A percentile compares a stretch with the other conserved stretches of the same genome.
These are phyloP conservation scores for Drosera capensis DNA, from an alignment of 148 eudicot species.

Conservation along the genomic window DNA sequence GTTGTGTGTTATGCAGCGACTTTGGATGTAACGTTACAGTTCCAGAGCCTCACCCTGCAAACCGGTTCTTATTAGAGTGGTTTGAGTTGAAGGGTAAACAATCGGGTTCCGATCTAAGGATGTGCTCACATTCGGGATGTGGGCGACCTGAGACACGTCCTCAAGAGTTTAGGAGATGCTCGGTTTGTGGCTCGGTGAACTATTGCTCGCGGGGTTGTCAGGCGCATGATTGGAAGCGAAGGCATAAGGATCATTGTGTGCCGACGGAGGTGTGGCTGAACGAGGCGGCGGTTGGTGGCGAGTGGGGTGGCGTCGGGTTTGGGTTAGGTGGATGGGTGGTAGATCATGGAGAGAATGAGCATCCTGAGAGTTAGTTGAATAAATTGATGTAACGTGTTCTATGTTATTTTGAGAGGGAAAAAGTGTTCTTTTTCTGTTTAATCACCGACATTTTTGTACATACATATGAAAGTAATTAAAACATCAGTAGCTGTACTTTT, in stretches of 20 bases:
- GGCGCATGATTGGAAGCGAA: conserved; percentile 47
- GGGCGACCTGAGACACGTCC: conserved; percentile 57
- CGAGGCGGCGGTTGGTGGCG: conserved; percentile 3
- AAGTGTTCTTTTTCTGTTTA: too few relatives aligned
- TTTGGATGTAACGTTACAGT: conserved; percentile 14
- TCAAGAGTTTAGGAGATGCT: conserved; percentile 56
- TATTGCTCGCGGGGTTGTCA: conserved; percentile 56
- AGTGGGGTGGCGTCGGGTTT: conserved; percentile 2
- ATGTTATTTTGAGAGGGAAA: too few relatives aligned
- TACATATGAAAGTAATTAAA: too few relatives aligned
- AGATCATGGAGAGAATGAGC: background rate
- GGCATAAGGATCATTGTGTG: conserved; percentile 46
- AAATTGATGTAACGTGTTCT: too few relatives aligned
- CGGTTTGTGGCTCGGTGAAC: conserved; percentile 46
- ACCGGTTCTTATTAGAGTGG: conserved; percentile 28
- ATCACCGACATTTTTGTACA: too few relatives aligned
- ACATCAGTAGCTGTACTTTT: too few relatives aligned
- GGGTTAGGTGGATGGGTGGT: conserved; percentile 1
- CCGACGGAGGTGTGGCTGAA: conserved; percentile 20
- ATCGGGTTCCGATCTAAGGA: conserved; percentile 11
- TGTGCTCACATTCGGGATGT: conserved; percentile 40
- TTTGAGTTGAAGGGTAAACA: conserved; percentile 5
- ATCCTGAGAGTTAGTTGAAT: conserved; percentile 3
- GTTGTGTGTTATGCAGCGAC: conserved; percentile 10
- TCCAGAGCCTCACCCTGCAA: conserved; percentile 21